Conservation (phyloP, 305 asterid genomes). For the Fraxinus sp. region DNA sequence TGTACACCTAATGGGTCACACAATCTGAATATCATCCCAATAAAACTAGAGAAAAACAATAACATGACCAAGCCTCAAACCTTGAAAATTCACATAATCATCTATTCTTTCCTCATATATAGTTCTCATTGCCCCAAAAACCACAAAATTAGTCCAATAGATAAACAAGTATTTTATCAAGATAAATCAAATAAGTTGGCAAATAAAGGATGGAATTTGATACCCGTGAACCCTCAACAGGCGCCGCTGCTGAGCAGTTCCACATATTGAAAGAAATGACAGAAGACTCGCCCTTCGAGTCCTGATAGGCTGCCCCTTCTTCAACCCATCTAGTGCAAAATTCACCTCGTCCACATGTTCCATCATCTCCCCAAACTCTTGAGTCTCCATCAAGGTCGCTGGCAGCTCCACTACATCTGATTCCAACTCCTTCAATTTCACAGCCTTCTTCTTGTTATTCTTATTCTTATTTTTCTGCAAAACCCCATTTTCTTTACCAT, state of each 20-base stretch:
- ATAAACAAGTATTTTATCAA: constrained; percentile 7
- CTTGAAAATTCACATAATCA: neutral
- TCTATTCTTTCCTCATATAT: neutral
- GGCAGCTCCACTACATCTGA: constrained; percentile 35
- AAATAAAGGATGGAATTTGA: constrained; percentile 16
- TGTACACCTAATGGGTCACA: neutral
- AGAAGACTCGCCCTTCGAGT: constrained; percentile 71
- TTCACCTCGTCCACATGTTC: constrained; percentile 88
- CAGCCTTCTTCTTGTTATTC: constrained; percentile 42
- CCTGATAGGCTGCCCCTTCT: constrained; percentile 69
- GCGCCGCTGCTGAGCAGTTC: constrained; percentile 60
- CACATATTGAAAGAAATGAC: constrained; percentile 64
- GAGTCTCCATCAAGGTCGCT: constrained; percentile 83
- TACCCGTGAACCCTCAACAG: constrained; percentile 81
- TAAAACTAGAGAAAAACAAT: neutral
- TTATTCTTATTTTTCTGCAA: constrained; percentile 46
- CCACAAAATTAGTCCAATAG: neutral
- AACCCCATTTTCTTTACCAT: constrained; percentile 36
- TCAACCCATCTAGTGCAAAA: constrained; percentile 87
- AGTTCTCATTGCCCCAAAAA: neutral
- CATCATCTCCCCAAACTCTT: constrained; percentile 87
- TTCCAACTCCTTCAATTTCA: constrained; percentile 39
- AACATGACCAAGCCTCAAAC: neutral
- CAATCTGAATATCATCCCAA: neutral
- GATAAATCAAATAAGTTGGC: neutral